These are phyloP conservation scores for Picochlorum sp. DNA, from an alignment of 139 green algal genomes.

Conservation along the genomic window DNA sequence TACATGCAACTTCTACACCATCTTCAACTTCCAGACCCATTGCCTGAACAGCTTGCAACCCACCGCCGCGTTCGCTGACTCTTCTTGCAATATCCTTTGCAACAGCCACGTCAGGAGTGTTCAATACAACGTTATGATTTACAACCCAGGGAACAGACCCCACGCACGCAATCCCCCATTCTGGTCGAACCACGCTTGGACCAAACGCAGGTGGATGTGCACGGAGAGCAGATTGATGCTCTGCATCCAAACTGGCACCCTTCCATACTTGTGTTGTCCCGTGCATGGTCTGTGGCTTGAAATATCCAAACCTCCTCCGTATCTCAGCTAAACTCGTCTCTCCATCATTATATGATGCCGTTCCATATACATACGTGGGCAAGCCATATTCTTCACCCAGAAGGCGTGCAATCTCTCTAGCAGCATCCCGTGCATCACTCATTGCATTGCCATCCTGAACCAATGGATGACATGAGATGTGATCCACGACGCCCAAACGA, in stretches of 20 bases:
- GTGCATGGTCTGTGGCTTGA: slow-evolving; percentile 5
- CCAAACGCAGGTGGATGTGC: slow-evolving; percentile 20
- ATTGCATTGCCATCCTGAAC: slow-evolving; percentile 1
- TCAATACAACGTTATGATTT: slow-evolving; percentile 73
- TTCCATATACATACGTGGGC: slow-evolving; percentile 59
- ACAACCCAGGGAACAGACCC: slow-evolving; percentile 62
- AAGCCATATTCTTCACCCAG: slow-evolving; percentile 21
- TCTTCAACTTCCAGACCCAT: slow-evolving; percentile 61
- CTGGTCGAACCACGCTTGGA: slow-evolving; percentile 5
- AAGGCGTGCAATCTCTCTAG: slow-evolving; percentile 13
- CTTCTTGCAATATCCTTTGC: slow-evolving; percentile 35
- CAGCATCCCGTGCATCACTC: slow-evolving; percentile 6
- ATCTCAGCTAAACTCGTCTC: slow-evolving; percentile 54
- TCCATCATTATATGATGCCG: slow-evolving; percentile 40
- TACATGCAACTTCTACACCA: slow-evolving; percentile 68
- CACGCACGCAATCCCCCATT: slow-evolving; percentile 42
- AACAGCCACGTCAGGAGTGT: slow-evolving; percentile 24
- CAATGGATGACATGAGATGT: slow-evolving; percentile 67
- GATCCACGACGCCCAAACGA: slow-evolving; percentile 65
- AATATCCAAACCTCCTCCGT: slow-evolving; percentile 38
- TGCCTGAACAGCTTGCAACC: slow-evolving; percentile 53
- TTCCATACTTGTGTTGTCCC: neutral
- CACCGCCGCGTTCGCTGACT: slow-evolving; percentile 62
- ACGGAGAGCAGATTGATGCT: neutral
- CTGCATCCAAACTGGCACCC: neutral